Conservation (phyloP, 2,329 filamentous ascomycete species). For the Ascochyta clinopodiicola region DNA sequence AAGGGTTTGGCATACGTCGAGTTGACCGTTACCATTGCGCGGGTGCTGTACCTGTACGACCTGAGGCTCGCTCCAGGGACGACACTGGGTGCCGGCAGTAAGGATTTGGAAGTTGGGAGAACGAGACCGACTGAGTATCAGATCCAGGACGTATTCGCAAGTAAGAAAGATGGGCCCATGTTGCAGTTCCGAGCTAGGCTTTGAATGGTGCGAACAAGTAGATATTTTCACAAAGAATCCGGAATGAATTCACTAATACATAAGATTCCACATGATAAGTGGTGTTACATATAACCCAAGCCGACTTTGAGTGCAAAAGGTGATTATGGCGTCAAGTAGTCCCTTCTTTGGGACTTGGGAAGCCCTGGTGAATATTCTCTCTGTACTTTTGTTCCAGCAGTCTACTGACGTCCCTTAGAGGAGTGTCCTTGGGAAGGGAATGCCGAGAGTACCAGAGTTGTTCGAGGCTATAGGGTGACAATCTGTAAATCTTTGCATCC, state of each 20-base stretch:
- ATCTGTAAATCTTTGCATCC: neutral
- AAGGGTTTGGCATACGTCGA: conserved; percentile 73
- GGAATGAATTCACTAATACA: neutral
- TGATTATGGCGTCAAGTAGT: conserved; percentile 1
- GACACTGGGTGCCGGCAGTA: conserved; percentile 38
- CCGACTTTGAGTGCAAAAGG: neutral
- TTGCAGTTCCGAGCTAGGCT: conserved; percentile 58
- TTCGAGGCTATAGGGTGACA: neutral
- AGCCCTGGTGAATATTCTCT: neutral
- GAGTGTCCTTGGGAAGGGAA: neutral
- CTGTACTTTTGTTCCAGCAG: conserved; percentile 1
- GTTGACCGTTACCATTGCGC: conserved; percentile 68
- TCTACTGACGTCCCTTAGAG: neutral
- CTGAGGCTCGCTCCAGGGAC: conserved; percentile 51
- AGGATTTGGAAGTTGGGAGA: conserved; percentile 42
- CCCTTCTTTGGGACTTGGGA: neutral
- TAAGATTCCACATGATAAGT: neutral
- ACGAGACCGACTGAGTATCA: conserved; percentile 65
- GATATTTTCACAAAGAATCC: neutral
- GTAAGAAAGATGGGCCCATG: conserved; percentile 73
- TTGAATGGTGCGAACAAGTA: neutral
- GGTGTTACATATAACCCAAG: too few relatives aligned
- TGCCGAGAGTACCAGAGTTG: neutral
- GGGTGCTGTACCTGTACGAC: conserved; percentile 68
- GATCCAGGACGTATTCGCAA: conserved; percentile 75